Base-by-base conservation (phyloP, 1,284 basidiomycete species). In the Puccinia polysora region DNA sequence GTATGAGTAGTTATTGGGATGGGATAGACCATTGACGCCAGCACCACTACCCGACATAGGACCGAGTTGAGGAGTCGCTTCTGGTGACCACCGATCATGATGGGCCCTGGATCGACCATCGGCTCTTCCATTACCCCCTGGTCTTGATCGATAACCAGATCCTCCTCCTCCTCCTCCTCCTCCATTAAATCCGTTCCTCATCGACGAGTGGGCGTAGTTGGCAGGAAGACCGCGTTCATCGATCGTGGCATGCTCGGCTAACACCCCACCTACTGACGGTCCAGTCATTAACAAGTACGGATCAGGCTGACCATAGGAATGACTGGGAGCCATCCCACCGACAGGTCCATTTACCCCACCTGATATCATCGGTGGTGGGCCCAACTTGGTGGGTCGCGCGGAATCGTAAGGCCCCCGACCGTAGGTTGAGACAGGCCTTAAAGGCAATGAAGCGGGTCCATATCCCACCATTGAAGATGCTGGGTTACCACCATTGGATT, bases 391-490 rank as follows among this genome's bases (percentile, higher is more conserved):
- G 5, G 28, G 28, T 15, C 59, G 59, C 43, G 47, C 47, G 14
- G 59, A 40, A n/a, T 62, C 59, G 43, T 62, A 47, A 12, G 59
- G 28, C 23, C 59, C 59, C 23, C 59, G 43, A 40, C 47, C 59
- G 38, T 45, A 62, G 43, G 40, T 62, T 23, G 59, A 32, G 8
- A 62, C 43, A 3, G 59, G 59, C 20, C 59, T 38, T 23, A 40
- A 47, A 20, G 59, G 59, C 59, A 62, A 40, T 8, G 56, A 59
- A 40, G 59, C 59, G 43, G 43, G 59, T 62, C 59, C 59, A 32
- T 30, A 62, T 2, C 23, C 20, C 5, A 28, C 38, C 5, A 62
- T 62, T 18, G 59, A 28, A 7, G 43, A 40, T 18, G 20, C 59
- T 7, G 59, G 32, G n/a, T n/a, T n/a, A 25, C 28, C 15, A 15